Evolutionary conservation across 1,284 basidiomycete species (phyloP).

Genomic region (Trichosporon sp.): DNA sequence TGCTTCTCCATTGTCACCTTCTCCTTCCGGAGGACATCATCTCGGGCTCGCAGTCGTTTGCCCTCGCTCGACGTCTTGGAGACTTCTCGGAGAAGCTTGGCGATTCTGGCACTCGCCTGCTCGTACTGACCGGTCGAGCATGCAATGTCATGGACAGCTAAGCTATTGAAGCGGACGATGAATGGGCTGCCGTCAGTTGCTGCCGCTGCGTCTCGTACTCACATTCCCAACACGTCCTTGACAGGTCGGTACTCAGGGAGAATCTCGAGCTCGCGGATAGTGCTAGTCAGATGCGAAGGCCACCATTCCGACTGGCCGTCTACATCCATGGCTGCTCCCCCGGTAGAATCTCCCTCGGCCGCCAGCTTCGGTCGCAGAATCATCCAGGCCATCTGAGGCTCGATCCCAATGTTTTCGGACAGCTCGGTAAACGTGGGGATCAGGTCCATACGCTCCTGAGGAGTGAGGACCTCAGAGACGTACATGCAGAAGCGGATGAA

Average conservation of each 20-base stretch:
- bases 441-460: slow-evolving; percentile 47
- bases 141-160: slow-evolving; percentile 79
- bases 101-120: slow-evolving; percentile 47
- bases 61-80: slow-evolving; percentile 26
- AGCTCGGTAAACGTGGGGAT: slow-evolving; percentile 67
- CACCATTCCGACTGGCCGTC: slow-evolving; percentile 28
- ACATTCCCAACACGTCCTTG: slow-evolving; percentile 27
- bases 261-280: neutral
- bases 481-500: slow-evolving; percentile 57
- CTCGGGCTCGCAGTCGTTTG: slow-evolving; percentile 26
- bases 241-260: slow-evolving; percentile 26
- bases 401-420: slow-evolving; percentile 67
- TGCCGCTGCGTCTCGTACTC: neutral
- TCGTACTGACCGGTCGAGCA: slow-evolving; percentile 56
- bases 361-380: slow-evolving; percentile 77
- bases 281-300: slow-evolving; percentile 16
- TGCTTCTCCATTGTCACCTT: slow-evolving; percentile 34
- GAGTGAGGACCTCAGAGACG: slow-evolving; percentile 46
- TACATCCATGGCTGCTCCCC: slow-evolving; percentile 13
- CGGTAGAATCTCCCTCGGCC: slow-evolving; percentile 45
- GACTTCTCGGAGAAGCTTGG: slow-evolving; percentile 41
- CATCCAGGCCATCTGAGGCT: slow-evolving; percentile 82
- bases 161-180: slow-evolving; percentile 91
- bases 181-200: slow-evolving; percentile 55
- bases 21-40: slow-evolving; percentile 36